Evolutionary conservation across 75 land plant species (phyloP), one percentile per base, ranked within the genome.

Genomic region (Cryptomeria japonica): DNA sequence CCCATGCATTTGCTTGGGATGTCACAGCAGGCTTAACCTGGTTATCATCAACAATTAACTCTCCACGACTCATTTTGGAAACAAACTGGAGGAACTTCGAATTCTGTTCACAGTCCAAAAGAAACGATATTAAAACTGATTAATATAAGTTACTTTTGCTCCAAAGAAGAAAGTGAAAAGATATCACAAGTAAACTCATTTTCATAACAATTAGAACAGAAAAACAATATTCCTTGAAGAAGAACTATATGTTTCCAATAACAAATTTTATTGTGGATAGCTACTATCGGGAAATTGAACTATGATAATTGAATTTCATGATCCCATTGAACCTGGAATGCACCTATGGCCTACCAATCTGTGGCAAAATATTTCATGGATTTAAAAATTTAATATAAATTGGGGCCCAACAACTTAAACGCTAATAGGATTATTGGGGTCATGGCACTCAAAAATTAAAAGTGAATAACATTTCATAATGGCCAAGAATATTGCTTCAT

Each of bases 41-140:
- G 88, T 98, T 95, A 73, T 98, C 99, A 89, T 98, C 99, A 88
- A 97, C 92, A 77, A 95, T 97, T 47, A 98, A 90, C 89, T 98
- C 99, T 34, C 99, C 99, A 11, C 99, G 97, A 87, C 99, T 98
- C 99, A 98, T 98, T 89, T 97, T 97, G 47, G 99, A 98, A 12
- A 98, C 97, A 93, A 98, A 98, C 90, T 98, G 99, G 53, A 96
- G 95, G 87, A 98, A 98, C 94, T 94, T 98, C 25, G 99, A 98
- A 83, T 98, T 98, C 99, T 98, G 95, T 61, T 47, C 42, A 58
- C 80, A 28, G 68, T 49, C 46, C 70, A 78, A 41, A 80, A 16
- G 36, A 61, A 49, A 84, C 37, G 42, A 87, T 87, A 4, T 44
- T n/a, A 82, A 46, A 25, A 44, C 84, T 82, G 53, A 28, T n/a